A percentile compares a stretch with the other conserved stretches of the same genome.
phyloP scores from a whole-genome alignment of 2,329 filamentous ascomycete genomes.

The Thielaviopsis cerberus region DNA sequence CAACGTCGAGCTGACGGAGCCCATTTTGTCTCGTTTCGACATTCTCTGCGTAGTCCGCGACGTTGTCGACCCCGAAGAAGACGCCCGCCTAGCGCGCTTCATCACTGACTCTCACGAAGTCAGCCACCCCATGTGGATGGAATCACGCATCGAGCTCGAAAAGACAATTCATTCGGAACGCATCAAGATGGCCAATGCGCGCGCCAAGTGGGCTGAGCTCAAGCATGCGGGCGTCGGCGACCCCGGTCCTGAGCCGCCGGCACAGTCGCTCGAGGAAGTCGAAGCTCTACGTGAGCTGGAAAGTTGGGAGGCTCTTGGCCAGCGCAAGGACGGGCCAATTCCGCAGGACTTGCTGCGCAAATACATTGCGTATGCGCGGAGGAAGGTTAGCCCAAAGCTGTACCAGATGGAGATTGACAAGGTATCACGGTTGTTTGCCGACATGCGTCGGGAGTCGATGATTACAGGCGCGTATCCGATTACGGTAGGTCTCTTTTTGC shows the following conservation, averaged over 20 bases:
- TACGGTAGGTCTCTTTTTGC: constrained; percentile 46
- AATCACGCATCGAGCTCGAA: constrained; percentile 23
- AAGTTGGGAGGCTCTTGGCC: constrained; percentile 16
- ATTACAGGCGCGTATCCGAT: constrained; percentile 95
- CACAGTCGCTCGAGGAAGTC: constrained; percentile 28
- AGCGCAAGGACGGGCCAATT: constrained; percentile 47
- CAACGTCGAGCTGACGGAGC: constrained; percentile 92
- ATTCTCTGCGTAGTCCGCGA: constrained; percentile 92
- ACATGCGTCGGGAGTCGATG: constrained; percentile 84
- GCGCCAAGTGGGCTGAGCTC: constrained; percentile 1
- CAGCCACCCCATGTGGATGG: constrained; percentile 50
- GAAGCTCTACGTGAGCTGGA: constrained; percentile 16
- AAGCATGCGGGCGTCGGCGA: constrained; percentile 1
- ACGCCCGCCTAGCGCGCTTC: constrained; percentile 83
- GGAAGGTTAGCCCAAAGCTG: constrained; percentile 75
- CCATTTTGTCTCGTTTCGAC: constrained; percentile 93
- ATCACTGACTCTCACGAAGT: constrained; percentile 87
- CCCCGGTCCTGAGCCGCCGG: constrained; percentile 5
- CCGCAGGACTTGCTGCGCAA: constrained; percentile 81
- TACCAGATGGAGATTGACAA: constrained; percentile 98
- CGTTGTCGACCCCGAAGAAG: constrained; percentile 78
- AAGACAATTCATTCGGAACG: constrained; percentile 44
- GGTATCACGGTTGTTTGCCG: constrained; percentile 77
- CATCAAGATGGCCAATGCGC: constrained; percentile 5
- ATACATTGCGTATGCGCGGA: constrained; percentile 88